Conservation (phyloP, 2,329 filamentous ascomycete species). For the Colletotrichum noveboracense region DNA sequence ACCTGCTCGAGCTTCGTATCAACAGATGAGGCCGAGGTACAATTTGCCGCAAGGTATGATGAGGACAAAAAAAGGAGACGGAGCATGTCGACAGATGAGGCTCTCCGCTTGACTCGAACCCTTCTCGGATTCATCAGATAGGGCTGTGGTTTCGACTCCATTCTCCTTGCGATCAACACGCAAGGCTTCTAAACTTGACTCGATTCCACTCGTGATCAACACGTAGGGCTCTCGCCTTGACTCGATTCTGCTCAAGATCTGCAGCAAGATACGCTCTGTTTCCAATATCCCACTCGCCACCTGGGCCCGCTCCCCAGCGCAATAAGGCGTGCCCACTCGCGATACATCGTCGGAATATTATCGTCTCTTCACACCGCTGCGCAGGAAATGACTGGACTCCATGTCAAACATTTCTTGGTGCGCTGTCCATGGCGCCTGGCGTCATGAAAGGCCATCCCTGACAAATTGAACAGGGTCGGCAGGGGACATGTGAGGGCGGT, state of each 20-base stretch:
- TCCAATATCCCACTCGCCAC: background rate
- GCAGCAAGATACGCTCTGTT: background rate
- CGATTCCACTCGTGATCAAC: background rate
- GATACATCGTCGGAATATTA: conserved; percentile 9
- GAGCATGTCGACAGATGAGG: background rate
- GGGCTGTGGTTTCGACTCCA: background rate
- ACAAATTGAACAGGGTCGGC: background rate
- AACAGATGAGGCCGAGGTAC: background rate
- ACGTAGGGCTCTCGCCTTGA: background rate
- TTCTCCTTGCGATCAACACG: background rate
- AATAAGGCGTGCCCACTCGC: conserved; percentile 1
- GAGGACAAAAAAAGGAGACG: background rate
- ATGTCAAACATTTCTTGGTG: conserved; percentile 3
- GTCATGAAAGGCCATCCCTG: conserved; percentile 6
- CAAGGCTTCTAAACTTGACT: background rate
- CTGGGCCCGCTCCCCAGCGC: background rate
- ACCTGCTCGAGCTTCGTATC: background rate
- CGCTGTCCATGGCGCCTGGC: background rate
- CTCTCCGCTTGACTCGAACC: background rate
- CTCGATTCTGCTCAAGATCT: background rate
- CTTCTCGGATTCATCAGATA: background rate
- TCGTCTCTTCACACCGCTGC: conserved; percentile 13
- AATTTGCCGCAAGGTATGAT: background rate
- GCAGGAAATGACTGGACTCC: background rate
- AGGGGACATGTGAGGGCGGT: conserved; percentile 1